Conservation (phyloP, 768 basidiomycete species). For the Amanita thiersii region DNA sequence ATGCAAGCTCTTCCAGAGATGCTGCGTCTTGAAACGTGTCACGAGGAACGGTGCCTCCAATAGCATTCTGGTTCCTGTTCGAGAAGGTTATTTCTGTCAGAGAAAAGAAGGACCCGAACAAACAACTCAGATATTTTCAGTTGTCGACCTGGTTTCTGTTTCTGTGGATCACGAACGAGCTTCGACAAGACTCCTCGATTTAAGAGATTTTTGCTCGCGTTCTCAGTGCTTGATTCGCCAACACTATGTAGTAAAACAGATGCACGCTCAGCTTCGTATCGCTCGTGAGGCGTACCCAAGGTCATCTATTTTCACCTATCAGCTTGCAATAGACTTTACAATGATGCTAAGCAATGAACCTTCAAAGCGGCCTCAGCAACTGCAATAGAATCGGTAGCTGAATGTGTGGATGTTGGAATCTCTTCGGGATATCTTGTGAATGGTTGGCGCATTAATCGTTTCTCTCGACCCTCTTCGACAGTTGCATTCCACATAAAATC, state of each 20-base stretch:
- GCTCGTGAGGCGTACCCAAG: slow-evolving; percentile 63
- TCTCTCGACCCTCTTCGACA: slow-evolving; percentile 74
- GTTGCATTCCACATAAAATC: slow-evolving; percentile 69
- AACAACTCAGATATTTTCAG: slow-evolving; percentile 72
- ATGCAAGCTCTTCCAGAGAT: slow-evolving; percentile 49
- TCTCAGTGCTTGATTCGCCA: slow-evolving; percentile 46
- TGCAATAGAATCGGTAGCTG: slow-evolving; percentile 30
- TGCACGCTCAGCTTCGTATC: slow-evolving; percentile 55
- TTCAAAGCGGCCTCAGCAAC: slow-evolving; percentile 68
- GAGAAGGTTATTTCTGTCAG: slow-evolving; percentile 1
- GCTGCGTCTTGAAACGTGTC: slow-evolving; percentile 70
- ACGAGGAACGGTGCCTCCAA: slow-evolving; percentile 53
- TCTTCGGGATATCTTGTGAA: slow-evolving; percentile 38
- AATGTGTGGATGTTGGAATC: slow-evolving; percentile 21
- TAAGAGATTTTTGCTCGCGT: slow-evolving; percentile 53
- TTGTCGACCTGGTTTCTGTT: slow-evolving; percentile 62
- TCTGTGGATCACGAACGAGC: slow-evolving; percentile 51
- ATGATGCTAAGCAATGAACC: slow-evolving; percentile 26
- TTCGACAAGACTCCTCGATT: slow-evolving; percentile 61
- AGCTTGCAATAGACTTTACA: background rate
- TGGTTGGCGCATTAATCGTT: slow-evolving; percentile 48
- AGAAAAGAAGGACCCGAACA: slow-evolving; percentile 7
- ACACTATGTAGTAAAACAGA: slow-evolving; percentile 45
- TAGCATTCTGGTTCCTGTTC: slow-evolving; percentile 55
- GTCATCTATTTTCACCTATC: slow-evolving; percentile 51